Evolutionary conservation across 1,139 yeast genomes (phyloP), one percentile per base, ranked within the genome.

Genomic region (Sugiyamaella japonica): DNA sequence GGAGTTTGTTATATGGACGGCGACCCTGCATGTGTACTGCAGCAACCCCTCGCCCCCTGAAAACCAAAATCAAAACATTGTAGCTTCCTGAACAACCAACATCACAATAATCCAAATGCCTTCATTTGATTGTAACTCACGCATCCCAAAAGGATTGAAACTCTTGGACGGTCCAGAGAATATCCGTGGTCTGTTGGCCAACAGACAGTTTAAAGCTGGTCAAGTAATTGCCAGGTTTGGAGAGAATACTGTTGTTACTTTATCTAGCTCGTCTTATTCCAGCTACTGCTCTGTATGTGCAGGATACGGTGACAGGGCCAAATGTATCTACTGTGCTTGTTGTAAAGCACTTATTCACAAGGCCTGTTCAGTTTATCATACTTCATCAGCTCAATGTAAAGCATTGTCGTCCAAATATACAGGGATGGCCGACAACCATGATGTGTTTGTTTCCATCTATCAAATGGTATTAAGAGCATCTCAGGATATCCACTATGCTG

Each of bases 91-190:
- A 17, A 48, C 39, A 39, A 29, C 20, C 16, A 1, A 20, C 28
- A 40, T 29, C 2, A 15, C n/a, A 2, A 41, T n/a, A 12, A 29
- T 8, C 15, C n/a, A 41, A 29, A 43, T 37, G 45, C 6, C 31
- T 37, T 41, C 53, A 10, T 41, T 34, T 23, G 38, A 47, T 15
- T 31, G 25, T 34, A 17, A 12, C 13, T 48, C 46, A 38, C 29
- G 43, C n/a, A 52, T 52, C 39, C 54, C 54, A n/a, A 37, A n/a
- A n/a, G 42, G 51, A 15, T 28, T 52, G 15, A 28, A 32, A 17
- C 13, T 52, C 34, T 13, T 46, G 13, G 54, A 45, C 3, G 54
- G 50, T 10, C 41, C 54, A 10, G 51, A 25, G 29, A 50, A 42
- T 43, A 41, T 50, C 28, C 47, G 54, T 8, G 54, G 54, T 10